Evolutionary conservation across 2,329 filamentous ascomycete genomes (phyloP), one percentile per base, ranked within the genome.

Genomic region (Neonectria neomacrospora): DNA sequence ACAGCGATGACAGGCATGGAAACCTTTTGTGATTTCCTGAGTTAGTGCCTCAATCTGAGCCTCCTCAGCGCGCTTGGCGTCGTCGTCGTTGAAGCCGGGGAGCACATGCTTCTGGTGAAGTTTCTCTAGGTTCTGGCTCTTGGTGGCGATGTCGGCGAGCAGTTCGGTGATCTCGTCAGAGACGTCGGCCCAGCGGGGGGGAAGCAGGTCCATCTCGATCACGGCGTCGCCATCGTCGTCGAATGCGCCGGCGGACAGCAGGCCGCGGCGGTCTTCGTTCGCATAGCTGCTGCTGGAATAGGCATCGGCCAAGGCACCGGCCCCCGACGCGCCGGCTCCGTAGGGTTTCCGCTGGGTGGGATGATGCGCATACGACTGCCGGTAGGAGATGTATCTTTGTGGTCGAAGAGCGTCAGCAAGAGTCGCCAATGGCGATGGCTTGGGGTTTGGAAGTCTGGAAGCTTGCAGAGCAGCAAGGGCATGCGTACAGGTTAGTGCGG

Each of bases 191-290:
- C 96, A 99, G 64, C 96, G 90, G 56, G 96, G 96, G 23, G 96
- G 96, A 18, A 99, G 85, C 41, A 97, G 83, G 79, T 98, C 95
- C 96, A 99, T 98, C 83, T 99, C 96, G 74, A 99, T 98, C 61
- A 99, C 89, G 20, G 93, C 92, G 79, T 98, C 95, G 76, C 94
- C 94, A 80, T 97, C 93, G 77, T 96, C 92, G 65, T 87, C 88
- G 76, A 91, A 94, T 71, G 90, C 90, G 73, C 87, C 89, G 58
- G 88, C 85, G 66, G 94, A 92, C 76, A 99, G 91, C 73, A 99
- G 91, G 42, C 95, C 94, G 69, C 93, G 91, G 60, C 84, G 82
- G 74, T 87, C 85, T 64, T 88, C 86, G 54, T 78, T 78, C 59
- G 79, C 75, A 73, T 75, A 75, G 71, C 74, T 80, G 59, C 76